Conservation (phyloP, 1,139 yeast genomes). For the Scheffersomyces parashehatae region DNA sequence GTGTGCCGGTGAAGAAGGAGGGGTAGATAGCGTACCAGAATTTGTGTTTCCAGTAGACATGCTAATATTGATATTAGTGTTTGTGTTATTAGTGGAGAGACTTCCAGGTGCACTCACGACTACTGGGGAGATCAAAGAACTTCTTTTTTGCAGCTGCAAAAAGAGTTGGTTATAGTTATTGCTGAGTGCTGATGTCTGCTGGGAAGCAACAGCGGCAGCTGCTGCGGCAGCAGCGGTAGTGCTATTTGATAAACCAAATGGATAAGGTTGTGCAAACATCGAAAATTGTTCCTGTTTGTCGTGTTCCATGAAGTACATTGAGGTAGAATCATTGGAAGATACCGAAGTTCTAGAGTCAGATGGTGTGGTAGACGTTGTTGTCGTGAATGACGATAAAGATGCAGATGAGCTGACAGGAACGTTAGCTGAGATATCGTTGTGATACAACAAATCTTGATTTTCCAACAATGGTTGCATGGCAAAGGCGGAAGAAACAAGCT, state of each 20-base stretch:
- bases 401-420: background rate
- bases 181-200: background rate
- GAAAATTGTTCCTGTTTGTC: background rate
- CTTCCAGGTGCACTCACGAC: background rate
- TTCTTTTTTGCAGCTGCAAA: background rate
- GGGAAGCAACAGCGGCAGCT: background rate
- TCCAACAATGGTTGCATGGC: background rate
- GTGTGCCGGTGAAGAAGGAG: background rate
- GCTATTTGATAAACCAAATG: background rate
- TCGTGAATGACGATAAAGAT: background rate
- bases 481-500: too few species aligned
- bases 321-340: background rate
- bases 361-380: background rate
- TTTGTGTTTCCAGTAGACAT: background rate
- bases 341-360: background rate
- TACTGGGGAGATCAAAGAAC: too few species aligned
- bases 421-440: background rate
- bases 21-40: background rate
- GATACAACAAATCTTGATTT: background rate
- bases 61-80: background rate
- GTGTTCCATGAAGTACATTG: background rate
- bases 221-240: background rate
- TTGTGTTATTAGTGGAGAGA: background rate
- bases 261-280: background rate
- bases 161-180: background rate